Percentiles rank a stretch among this genome's conserved stretches.
phyloP scores from a whole-genome alignment of 2,329 filamentous ascomycete genomes.

The Hymenoscyphus scutula region DNA sequence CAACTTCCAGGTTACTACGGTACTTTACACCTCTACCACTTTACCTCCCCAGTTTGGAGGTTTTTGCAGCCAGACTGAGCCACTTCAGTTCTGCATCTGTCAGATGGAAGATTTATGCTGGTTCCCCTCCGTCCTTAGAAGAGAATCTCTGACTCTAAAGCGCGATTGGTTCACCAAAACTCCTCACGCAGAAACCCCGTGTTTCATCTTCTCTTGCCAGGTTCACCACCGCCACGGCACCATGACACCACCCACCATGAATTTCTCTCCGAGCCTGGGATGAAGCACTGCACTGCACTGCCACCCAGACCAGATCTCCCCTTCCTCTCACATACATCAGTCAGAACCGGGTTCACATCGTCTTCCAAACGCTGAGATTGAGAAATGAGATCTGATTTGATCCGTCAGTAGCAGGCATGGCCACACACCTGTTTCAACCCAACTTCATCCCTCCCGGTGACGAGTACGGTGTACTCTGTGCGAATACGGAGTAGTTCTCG shows the following conservation, averaged over 20 bases:
- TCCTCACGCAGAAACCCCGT: constrained; percentile 15
- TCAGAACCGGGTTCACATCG: background rate
- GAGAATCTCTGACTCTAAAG: background rate
- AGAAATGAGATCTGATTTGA: background rate
- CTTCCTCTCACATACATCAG: too few relatives aligned
- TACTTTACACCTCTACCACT: too few relatives aligned
- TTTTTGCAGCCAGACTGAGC: background rate
- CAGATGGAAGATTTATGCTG: too few relatives aligned
- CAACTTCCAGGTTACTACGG: too few relatives aligned
- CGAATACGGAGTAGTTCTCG: too few relatives aligned
- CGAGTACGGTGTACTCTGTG: too few relatives aligned
- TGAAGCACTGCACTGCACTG: background rate
- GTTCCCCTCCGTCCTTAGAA: too few relatives aligned
- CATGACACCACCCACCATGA: constrained; percentile 2
- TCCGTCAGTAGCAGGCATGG: constrained; percentile 11
- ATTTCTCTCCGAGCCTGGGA: background rate
- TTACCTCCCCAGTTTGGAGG: background rate
- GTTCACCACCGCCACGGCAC: background rate
- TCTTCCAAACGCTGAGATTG: background rate
- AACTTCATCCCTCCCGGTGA: constrained; percentile 18
- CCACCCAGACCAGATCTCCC: constrained; percentile 3
- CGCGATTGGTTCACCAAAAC: background rate
- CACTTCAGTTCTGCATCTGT: background rate
- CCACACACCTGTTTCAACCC: constrained; percentile 16
- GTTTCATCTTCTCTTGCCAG: constrained; percentile 23